Base-by-base conservation (phyloP, 2,329 filamentous ascomycete genomes). In the Ophiocordyceps camponoti-leonardi region DNA sequence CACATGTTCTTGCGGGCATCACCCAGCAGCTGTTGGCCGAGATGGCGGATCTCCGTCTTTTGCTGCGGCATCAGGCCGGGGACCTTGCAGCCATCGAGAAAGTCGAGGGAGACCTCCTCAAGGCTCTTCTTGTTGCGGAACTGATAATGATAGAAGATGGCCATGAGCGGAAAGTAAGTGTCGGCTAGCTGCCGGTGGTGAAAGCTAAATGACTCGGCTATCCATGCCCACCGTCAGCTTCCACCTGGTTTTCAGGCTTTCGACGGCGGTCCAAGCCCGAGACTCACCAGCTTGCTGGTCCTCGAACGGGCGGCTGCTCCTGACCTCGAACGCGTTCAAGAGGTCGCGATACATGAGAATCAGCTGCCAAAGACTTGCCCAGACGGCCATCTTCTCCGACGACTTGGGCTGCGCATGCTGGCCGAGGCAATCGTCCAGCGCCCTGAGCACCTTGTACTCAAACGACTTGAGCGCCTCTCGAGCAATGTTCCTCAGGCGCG, bases 281-380 rank as follows among this genome's bases (percentile, higher is more conserved):
- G 49, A 33, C 53, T 51, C 50, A 23, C 43, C 47, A 8, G 23
- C 23, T 26, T 26, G 23, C 23, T 49, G 43, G 28, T 52, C 49
- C 20, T 52, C 49, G 20, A 51, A 50, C 41, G 56, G 49, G 44
- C 51, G 52, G 41, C 49, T 48, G 46, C 62, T 53, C 47, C 56
- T 55, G 22, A 46, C 47, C 45, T 60, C 57, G 48, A 58, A 59
- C 10, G 55, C 54, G 18, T 51, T 48, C 46, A 61, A 55, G 42
- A 71, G 54, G 45, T 71, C 66, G 20, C 64, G 62, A 49, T 72
- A 71, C 51, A 70, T 64, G 39, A 72, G 58, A 41, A 72, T 66
- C 46, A 71, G 54, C 49, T 71, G 66, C 68, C 70, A 72, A 54
- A 71, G 54, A 52, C 63, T 65, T 16, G 61, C 65, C 67, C 69